Evolutionary conservation across 768 basidiomycete genomes (phyloP).

Genomic region (Mycena filopes): DNA sequence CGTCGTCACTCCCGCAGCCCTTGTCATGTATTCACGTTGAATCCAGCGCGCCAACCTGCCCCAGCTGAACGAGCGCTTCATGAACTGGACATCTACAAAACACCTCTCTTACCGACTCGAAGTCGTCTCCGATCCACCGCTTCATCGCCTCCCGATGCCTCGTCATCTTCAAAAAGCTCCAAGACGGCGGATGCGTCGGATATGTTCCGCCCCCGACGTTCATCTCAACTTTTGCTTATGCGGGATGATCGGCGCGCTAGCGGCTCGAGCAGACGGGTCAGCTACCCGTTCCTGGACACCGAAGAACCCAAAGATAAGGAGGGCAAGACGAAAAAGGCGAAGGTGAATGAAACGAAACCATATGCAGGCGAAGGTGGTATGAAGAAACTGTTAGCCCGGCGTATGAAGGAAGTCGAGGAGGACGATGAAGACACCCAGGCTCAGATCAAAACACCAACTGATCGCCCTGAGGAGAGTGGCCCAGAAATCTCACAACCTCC

Average conservation of each 20-base stretch:
- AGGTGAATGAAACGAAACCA: conserved; percentile 71
- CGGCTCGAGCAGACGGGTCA: conserved; percentile 54
- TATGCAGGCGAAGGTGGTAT: conserved; percentile 84
- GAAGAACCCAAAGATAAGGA: conserved; percentile 43
- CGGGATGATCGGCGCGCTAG: conserved; percentile 64
- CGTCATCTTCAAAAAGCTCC: conserved; percentile 43
- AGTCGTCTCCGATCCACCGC: conserved; percentile 49
- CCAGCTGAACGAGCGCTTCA: conserved; percentile 76
- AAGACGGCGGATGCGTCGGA: conserved; percentile 60
- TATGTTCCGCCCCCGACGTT: conserved; percentile 67
- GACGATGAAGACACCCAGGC: conserved; percentile 34
- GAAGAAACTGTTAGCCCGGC: conserved; percentile 73
- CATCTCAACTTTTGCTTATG: conserved; percentile 64
- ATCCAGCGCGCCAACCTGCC: conserved; percentile 49
- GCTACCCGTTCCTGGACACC: conserved; percentile 25
- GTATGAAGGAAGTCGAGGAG: conserved; percentile 35
- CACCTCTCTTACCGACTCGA: conserved; percentile 77
- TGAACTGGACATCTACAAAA: conserved; percentile 82
- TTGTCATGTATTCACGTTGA: conserved; percentile 15
- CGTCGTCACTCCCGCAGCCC: conserved; percentile 28
- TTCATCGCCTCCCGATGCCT: conserved; percentile 44
- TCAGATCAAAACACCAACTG: not conserved
- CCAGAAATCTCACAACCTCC: conserved; percentile 26
- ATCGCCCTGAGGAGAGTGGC: conserved; percentile 3
- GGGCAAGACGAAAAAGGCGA: conserved; percentile 49